phyloP scores from a whole-genome alignment of 805 yeast species.

The Lipomyces lipofer region DNA sequence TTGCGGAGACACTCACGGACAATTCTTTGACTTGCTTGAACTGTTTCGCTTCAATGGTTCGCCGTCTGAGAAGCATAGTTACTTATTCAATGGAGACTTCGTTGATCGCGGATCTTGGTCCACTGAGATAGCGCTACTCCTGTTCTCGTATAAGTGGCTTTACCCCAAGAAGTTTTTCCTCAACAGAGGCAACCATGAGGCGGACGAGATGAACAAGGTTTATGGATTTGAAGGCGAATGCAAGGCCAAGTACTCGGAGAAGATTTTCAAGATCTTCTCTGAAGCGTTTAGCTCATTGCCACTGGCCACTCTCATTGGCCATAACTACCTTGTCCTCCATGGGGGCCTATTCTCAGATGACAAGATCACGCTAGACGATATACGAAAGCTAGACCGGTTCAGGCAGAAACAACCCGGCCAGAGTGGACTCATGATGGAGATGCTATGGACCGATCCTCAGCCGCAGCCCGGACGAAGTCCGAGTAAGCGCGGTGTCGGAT shows the following conservation, averaged over 20 bases:
- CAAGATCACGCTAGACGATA: conserved; percentile 67
- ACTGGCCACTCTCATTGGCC: conserved; percentile 76
- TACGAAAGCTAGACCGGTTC: conserved; percentile 70
- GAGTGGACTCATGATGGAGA: conserved; percentile 92
- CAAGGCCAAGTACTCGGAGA: conserved; percentile 80
- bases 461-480: conserved; percentile 72
- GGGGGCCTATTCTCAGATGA: conserved; percentile 91
- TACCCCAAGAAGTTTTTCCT: conserved; percentile 70
- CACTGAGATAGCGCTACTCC: conserved; percentile 84
- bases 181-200: conserved; percentile 96
- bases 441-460: conserved; percentile 98
- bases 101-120: conserved; percentile 99
- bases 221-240: conserved; percentile 97
- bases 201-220: conserved; percentile 92
- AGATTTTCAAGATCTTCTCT: conserved; percentile 76
- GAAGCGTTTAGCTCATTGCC: conserved; percentile 87
- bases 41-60: conserved; percentile 73
- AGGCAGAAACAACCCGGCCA: conserved; percentile 73
- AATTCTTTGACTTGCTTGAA: conserved; percentile 84
- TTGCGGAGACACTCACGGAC: conserved; percentile 98
- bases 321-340: conserved; percentile 83
- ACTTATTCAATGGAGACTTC: conserved; percentile 93
- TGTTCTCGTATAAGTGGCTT: conserved; percentile 73
- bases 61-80: conserved; percentile 66
- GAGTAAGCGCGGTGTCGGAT: conserved; percentile 91